These are phyloP conservation scores for Pyrenopolyporus hunteri DNA, from an alignment of 495 filamentous ascomycete genomes.

Conservation along the genomic window DNA sequence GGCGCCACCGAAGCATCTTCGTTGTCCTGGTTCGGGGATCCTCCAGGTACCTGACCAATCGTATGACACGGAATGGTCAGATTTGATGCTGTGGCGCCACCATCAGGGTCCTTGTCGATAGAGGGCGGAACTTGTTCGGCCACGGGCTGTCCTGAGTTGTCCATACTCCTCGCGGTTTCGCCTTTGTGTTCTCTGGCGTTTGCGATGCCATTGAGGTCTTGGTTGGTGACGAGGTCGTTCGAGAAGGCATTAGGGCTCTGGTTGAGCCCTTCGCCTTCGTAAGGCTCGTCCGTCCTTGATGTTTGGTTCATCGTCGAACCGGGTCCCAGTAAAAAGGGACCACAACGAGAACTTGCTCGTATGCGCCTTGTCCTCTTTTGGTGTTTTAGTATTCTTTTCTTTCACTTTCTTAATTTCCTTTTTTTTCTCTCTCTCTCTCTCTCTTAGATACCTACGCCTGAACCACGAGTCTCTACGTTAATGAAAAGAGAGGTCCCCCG, in stretches of 20 bases:
- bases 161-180: conserved; percentile 28
- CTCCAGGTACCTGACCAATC: conserved; percentile 17
- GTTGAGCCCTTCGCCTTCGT: conserved; percentile 58
- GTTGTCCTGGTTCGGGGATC: neutral
- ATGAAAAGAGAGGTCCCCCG: neutral
- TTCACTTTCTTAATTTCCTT: neutral
- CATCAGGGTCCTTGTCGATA: conserved; percentile 31
- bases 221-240: conserved; percentile 61
- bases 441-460: too few species aligned
- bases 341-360: conserved; percentile 2
- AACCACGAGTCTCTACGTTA: too few species aligned
- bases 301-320: conserved; percentile 59
- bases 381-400: neutral
- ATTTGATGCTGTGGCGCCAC: neutral
- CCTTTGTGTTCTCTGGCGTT: conserved; percentile 52
- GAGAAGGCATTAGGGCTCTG: conserved; percentile 62
- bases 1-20: conserved; percentile 11
- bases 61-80: conserved; percentile 21
- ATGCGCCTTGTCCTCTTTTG: neutral
- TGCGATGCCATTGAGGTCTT: conserved; percentile 63
- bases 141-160: conserved; percentile 37
- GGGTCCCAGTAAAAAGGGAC: conserved; percentile 2
- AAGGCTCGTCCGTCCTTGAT: conserved; percentile 59
- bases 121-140: conserved; percentile 12
- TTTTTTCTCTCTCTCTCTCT: neutral